These are phyloP conservation scores for Aspergillus leporis DNA, from an alignment of 495 filamentous ascomycete genomes.

Conservation along the genomic window DNA sequence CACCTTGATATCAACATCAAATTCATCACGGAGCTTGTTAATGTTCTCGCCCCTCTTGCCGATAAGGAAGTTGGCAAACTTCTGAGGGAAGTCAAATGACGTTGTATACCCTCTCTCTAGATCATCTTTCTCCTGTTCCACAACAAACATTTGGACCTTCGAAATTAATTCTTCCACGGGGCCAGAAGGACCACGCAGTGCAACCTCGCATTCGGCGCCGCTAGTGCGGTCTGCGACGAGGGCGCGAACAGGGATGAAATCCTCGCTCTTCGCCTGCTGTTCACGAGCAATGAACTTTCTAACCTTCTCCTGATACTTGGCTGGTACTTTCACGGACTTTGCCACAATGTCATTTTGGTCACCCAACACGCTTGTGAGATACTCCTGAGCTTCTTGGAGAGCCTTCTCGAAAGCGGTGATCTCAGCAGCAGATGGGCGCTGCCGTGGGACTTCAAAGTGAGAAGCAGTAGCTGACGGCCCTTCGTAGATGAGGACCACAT, in stretches of 20 bases:
- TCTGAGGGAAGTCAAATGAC: constrained; percentile 89
- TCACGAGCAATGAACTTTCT: constrained; percentile 74
- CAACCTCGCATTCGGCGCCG: constrained; percentile 45
- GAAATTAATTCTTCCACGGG: constrained; percentile 67
- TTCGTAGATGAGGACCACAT: constrained; percentile 86
- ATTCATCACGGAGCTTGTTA: constrained; percentile 91
- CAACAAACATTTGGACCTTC: constrained; percentile 74
- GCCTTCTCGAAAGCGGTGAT: constrained; percentile 65
- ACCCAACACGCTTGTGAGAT: constrained; percentile 68
- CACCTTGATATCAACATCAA: constrained; percentile 95
- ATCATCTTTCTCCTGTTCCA: constrained; percentile 82
- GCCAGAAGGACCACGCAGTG: constrained; percentile 72
- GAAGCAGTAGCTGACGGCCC: constrained; percentile 55
- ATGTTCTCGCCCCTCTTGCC: constrained; percentile 91
- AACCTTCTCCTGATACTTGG: constrained; percentile 81
- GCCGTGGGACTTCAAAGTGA: constrained; percentile 67
- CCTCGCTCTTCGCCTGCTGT: constrained; percentile 63
- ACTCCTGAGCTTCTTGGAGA: constrained; percentile 69
- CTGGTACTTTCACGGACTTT: constrained; percentile 64
- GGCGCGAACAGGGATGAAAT: constrained; percentile 73
- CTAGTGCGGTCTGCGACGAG: constrained; percentile 53
- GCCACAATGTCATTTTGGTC: constrained; percentile 69
- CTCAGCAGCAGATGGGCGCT: constrained; percentile 60
- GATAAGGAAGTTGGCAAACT: constrained; percentile 90
- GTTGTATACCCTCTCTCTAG: constrained; percentile 82